Evolutionary conservation across 192 early-diverging fungal genomes (phyloP), one percentile per base, ranked within the genome.

Genomic region (Coemansia sp.): DNA sequence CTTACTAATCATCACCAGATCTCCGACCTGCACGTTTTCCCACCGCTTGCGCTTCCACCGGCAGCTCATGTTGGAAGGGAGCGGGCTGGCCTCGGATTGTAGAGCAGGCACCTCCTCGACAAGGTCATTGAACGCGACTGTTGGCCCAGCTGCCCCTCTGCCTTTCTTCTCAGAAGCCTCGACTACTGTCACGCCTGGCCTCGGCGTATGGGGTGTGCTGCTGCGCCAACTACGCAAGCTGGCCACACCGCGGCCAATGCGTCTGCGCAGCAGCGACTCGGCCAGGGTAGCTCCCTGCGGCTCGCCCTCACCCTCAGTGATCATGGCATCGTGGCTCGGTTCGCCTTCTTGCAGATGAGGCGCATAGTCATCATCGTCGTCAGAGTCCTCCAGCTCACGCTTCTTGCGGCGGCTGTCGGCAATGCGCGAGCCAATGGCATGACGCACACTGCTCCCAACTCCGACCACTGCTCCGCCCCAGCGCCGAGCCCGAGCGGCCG

Each of bases 11-110:
- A 74, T 75, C 18, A 95, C 61, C 54, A 93, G 74, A 57, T 95
- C 92, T 10, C 93, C 93, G 18, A 93, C 90, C 34, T 80, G 79
- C 36, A 93, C 72, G 36, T 88, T 84, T 65, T 85, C 77, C 77
- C 77, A 80, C 22, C 72, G 73, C 62, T 80, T 80, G 32, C 58
- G 54, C 65, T 80, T 80, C 76, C 76, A 80, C 27, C 76, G 71
- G 48, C 76, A 80, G 53, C 67, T 70, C 76, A 80, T 80, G 60
- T 80, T 74, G 3, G 55, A 36, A 0, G 76, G 76, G 52, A 80
- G 62, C 58, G 76, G 67, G 27, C 36, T 19, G 7, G 43, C 52
- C n/a, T 41, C 56, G 11, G 19, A 37, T 24, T 36, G 44, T 9
- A 37, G 41, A 38, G 50, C 60, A 1, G 66, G 46, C 17, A 60